These are phyloP conservation scores for Pneumocystis carinii DNA, from an alignment of 1,139 yeast genomes.

Conservation along the genomic window DNA sequence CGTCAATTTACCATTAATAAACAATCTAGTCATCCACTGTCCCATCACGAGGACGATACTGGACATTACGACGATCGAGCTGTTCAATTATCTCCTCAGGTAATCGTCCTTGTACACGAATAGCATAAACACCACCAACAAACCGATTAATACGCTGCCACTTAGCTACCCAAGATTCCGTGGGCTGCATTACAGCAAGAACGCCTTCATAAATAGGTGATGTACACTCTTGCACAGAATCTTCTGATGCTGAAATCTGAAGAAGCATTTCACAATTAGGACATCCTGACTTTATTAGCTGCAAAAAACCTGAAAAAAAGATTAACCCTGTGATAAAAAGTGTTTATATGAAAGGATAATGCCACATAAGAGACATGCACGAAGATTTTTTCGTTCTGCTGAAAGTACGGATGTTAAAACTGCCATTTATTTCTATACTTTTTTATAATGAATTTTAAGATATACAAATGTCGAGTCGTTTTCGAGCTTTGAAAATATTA, in stretches of 20 bases:
- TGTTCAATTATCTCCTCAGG: conserved; percentile 74
- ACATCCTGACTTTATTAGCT: conserved; percentile 46
- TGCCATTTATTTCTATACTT: neutral
- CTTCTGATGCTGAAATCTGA: conserved; percentile 58
- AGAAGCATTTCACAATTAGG: conserved; percentile 92
- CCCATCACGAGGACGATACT: conserved; percentile 93
- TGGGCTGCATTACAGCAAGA: conserved; percentile 78
- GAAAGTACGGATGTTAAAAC: conserved; percentile 3
- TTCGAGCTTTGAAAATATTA: neutral
- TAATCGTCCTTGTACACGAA: conserved; percentile 77
- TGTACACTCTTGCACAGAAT: conserved; percentile 77
- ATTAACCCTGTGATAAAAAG: conserved; percentile 30
- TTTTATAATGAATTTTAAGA: neutral
- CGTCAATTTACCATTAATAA: neutral
- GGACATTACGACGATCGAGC: conserved; percentile 55
- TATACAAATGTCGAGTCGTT: no score
- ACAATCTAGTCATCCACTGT: conserved; percentile 56
- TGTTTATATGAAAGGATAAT: conserved; percentile 47
- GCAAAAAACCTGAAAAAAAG: conserved; percentile 22
- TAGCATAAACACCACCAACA: conserved; percentile 79
- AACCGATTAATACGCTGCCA: conserved; percentile 91
- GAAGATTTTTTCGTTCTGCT: conserved; percentile 16
- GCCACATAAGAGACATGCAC: conserved; percentile 98
- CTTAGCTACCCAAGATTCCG: conserved; percentile 81
- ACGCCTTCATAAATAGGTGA: conserved; percentile 66